Base-by-base conservation (phyloP, 2,329 filamentous ascomycete species). In the Aspergillus candidus region DNA sequence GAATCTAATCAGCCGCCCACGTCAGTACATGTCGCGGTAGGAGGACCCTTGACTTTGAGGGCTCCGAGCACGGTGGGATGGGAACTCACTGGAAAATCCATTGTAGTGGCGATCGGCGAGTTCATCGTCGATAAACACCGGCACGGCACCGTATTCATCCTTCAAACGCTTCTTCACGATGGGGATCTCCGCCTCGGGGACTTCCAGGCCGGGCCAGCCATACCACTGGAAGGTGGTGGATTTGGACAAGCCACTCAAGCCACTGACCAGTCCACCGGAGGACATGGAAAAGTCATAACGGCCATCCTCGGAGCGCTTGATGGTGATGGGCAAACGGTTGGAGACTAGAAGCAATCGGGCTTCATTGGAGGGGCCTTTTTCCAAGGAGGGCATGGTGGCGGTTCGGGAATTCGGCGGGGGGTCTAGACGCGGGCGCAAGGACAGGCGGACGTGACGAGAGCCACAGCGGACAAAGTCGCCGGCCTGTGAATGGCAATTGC, bases 181-280 rank as follows among this genome's bases (percentile, higher is more conserved):
- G 2, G 78, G 74, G 35, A 87, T 78, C 67, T 97, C 91, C 43
- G 82, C 78, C 51, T 94, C 87, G 32, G 91, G 91, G 4, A 97
- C 82, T 67, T 97, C 88, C 38, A 95, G 72, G 32, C 93, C 93
- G 1, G 93, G 90, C 91, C 93, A 97, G 55, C 93, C 93, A 69
- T 97, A 97, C 93, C 93, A 98, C 68, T 93, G 87, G 69, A 97
- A 97, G 55, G 84, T 91, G 18, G 88, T 95, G 29, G 88, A 86
- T 71, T 96, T 96, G 58, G 87, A 84, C 46, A 97, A 73, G 18
- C 93, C 93, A 55, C 88, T 94, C 49, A 98, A 76, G 14, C 93
- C 93, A 40, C 88, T 95, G 59, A 97, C 93, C 33, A 98, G 79
- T 33, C 93, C 93, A 46, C 93, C 93, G 2, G 93, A 97, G 37